Evolutionary conservation across 2,329 filamentous ascomycete genomes (phyloP), one percentile per base, ranked within the genome.

Genomic region (Eurotiales sp.): DNA sequence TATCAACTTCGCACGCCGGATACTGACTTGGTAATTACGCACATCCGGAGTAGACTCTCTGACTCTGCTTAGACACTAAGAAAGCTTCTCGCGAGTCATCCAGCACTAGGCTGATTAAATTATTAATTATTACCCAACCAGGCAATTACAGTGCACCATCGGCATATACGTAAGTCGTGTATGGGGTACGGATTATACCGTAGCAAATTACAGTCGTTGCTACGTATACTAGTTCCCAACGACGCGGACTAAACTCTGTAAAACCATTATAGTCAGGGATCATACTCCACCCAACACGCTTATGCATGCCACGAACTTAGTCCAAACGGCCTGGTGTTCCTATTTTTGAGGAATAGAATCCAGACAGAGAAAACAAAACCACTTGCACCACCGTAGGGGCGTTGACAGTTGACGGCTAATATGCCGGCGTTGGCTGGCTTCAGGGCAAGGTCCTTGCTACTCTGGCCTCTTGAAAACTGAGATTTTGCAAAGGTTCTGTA

Each of bases 231-330:
- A n/a, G n/a, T n/a, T n/a, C n/a, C n/a, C n/a, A n/a, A n/a, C n/a
- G n/a, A n/a, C n/a, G n/a, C n/a, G n/a, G n/a, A n/a, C n/a, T n/a
- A n/a, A n/a, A n/a, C n/a, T n/a, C n/a, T n/a, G n/a, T n/a, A n/a
- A n/a, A n/a, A n/a, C n/a, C n/a, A n/a, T n/a, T 15, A 4, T 34
- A 14, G 2, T n/a, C 34, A 36, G n/a, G 15, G 15, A 19, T 19
- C 34, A 36, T 17, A 17, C 30, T 45, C 51, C 51, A 49, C 51
- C 43, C 17, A 15, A 25, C 29, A 45, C 51, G 51, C 51, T 53
- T 53, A 48, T 53, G 51, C 51, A 53, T 53, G 51, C 51, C 51
- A 53, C 46, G 41, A 48, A 53, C 29, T 50, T 53, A 53, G 45
- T 49, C 32, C 46, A 53, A 53, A 52, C 51, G 51, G 46, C 44